Base-by-base conservation (phyloP, 805 yeast genomes). In the Peterozyma xylosa region DNA sequence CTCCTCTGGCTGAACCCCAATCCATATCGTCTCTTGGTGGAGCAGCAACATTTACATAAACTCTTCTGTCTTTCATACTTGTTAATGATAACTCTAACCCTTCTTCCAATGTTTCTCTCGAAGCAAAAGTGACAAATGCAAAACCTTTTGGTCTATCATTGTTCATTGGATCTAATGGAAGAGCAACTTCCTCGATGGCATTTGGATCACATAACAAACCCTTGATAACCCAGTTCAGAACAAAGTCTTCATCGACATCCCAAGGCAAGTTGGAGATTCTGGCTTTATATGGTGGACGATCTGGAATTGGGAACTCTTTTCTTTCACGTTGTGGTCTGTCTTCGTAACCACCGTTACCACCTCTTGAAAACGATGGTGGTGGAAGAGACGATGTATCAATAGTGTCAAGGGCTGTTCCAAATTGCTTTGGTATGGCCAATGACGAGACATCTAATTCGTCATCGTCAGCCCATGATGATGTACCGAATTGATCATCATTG, bases 271-370 rank as follows among this genome's bases (percentile, higher is more conserved):
- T 89, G 59, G 78, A 78, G 52, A 91, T 73, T 61, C 87, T 79
- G n/a, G 96, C 97, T 56, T 86, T 83, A 73, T 66, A 93, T 43
- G 99, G 99, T 15, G 97, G 89, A 42, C 68, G 74, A 55, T 88
- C 91, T 38, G 99, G 99, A 48, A 93, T 73, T 37, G 96, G 96
- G 53, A 68, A 84, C 59, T 83, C 90, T 33, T 69, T 72, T 64
- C 86, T 76, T 50, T 75, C 78, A 51, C 68, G 67, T 51, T 68
- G 55, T 42, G 63, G 60, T 41, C 57, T 63, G 42, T 55, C 47
- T 27, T 48, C 47, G 18, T 50, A 50, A 13, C 52, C 51, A 41
- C 57, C 52, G 38, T 53, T 52, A 15, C 51, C 55, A 43, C 62
- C 57, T 38, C 50, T 41, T 17, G 37, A 15, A 11, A 44, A 30